These are phyloP conservation scores for Colletotrichum liaoningense DNA, from an alignment of 2,329 filamentous ascomycete genomes.

Conservation along the genomic window DNA sequence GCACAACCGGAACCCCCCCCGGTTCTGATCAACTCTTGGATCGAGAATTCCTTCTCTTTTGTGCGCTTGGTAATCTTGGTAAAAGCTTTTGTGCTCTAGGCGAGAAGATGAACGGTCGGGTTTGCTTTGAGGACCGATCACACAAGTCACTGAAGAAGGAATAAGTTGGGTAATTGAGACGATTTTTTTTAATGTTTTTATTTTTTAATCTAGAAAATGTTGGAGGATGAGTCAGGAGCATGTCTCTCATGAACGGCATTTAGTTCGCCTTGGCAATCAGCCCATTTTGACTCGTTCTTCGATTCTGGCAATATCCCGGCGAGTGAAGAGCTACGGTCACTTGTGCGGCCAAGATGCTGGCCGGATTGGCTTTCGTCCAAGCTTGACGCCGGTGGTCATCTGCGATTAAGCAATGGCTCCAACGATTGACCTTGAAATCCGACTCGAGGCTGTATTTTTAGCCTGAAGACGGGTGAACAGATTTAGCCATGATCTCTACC, in stretches of 20 bases:
- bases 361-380: background rate
- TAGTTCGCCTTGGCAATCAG: slow-evolving; percentile 28
- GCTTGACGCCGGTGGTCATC: background rate
- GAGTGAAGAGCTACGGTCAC: background rate
- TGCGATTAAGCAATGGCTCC: background rate
- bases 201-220: no score
- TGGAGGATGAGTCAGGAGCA: background rate
- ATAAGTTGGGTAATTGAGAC: no score
- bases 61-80: background rate
- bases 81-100: background rate
- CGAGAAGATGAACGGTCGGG: background rate
- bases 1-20: background rate
- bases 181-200: no score
- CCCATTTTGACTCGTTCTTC: slow-evolving; percentile 28
- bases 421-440: background rate
- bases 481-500: no score
- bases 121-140: no score
- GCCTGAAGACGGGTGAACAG: background rate
- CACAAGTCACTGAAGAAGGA: background rate
- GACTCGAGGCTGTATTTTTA: background rate
- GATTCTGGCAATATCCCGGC: background rate
- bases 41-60: background rate
- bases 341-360: background rate
- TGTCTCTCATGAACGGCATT: background rate
- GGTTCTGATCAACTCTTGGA: slow-evolving; percentile 4